Evolutionary conservation across 495 filamentous ascomycete genomes (phyloP), one percentile per base, ranked within the genome.

Genomic region (Penicillium egyptiacum): DNA sequence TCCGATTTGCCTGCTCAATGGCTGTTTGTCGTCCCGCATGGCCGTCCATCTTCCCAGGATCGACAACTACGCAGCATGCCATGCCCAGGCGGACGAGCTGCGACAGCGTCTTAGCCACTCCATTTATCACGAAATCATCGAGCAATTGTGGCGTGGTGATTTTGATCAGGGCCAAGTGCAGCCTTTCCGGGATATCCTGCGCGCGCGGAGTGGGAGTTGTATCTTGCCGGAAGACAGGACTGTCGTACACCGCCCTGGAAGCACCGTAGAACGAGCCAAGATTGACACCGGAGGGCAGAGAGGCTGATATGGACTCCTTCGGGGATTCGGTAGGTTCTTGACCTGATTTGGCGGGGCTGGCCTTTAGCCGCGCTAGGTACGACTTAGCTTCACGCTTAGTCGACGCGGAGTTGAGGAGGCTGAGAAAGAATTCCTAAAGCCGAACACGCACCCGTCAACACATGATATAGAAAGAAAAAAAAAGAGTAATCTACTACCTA

Each of bases 351-450:
- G 62, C 48, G 49, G 62, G 50, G 46, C 64, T 70, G 22, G 81
- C 79, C 41, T 84, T 85, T 70, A 94, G 91, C 33, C 86, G 89
- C 53, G 91, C 84, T 9, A 97, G 77, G 64, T 96, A 97, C 9
- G 88, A 85, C 70, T 87, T 90, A 43, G 92, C 93, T 72, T 97
- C 92, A 52, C 92, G 86, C 70, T 90, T 93, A 1, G 93, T 96
- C 2, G 91, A 86, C 5, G 91, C 88, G 12, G 92, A 90, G 61
- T 83, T 87, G 20, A 97, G 77, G 7, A 96, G 79, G 26, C 89
- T 91, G 10, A 93, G 79, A 60, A 91, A 87, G 60, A 94, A 86
- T 71, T 93, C 89, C 90, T 94, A 14, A 14, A 14, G 12, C 20
- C 42, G 14, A 31, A 22, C 16, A 31, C 19, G 41, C 3, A 5